Evolutionary conservation across 768 basidiomycete genomes (phyloP).

Genomic region (Rhodotorula paludigena): DNA sequence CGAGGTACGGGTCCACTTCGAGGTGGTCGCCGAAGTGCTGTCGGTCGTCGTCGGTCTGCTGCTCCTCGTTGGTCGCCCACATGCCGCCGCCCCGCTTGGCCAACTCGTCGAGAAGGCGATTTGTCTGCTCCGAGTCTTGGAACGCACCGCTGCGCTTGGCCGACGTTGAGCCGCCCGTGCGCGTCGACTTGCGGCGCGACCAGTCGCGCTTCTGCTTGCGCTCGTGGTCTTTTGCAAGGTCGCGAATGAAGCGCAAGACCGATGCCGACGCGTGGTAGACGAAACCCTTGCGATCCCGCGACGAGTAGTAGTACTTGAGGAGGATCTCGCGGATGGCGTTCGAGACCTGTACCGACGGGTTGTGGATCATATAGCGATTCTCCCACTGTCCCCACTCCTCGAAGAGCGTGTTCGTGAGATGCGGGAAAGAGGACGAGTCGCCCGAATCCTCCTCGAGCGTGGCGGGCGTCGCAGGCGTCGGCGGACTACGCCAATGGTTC

Average conservation of each 20-base stretch:
- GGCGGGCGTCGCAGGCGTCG: background rate
- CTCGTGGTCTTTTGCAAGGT: slow-evolving; percentile 58
- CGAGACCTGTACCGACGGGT: slow-evolving; percentile 66
- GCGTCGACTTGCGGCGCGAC: slow-evolving; percentile 7
- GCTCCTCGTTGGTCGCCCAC: slow-evolving; percentile 15
- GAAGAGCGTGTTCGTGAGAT: slow-evolving; percentile 30
- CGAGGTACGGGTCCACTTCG: slow-evolving; percentile 36
- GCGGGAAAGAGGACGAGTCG: slow-evolving; percentile 16
- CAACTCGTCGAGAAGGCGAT: slow-evolving; percentile 35
- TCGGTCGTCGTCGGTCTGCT: slow-evolving; percentile 1
- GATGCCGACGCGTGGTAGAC: slow-evolving; percentile 72
- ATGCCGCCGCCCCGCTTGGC: slow-evolving; percentile 5
- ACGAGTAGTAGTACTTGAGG: slow-evolving; percentile 82
- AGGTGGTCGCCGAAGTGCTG: slow-evolving; percentile 22
- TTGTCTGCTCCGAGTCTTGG: slow-evolving; percentile 25
- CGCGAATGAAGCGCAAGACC: slow-evolving; percentile 82
- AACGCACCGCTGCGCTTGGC: slow-evolving; percentile 2
- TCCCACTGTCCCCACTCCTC: slow-evolving; percentile 76
- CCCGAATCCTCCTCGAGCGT: slow-evolving; percentile 1
- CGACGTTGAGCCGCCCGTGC: slow-evolving; percentile 5
- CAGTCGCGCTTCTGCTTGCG: slow-evolving; percentile 2
- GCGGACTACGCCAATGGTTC: background rate
- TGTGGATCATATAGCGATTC: slow-evolving; percentile 86
- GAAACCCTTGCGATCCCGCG: slow-evolving; percentile 54
- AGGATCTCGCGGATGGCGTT: slow-evolving; percentile 57